Percentiles rank a stretch among this genome's conserved stretches.
phyloP scores from a whole-genome alignment of 2,329 filamentous ascomycete species.

The Talaromyces verruculosus region DNA sequence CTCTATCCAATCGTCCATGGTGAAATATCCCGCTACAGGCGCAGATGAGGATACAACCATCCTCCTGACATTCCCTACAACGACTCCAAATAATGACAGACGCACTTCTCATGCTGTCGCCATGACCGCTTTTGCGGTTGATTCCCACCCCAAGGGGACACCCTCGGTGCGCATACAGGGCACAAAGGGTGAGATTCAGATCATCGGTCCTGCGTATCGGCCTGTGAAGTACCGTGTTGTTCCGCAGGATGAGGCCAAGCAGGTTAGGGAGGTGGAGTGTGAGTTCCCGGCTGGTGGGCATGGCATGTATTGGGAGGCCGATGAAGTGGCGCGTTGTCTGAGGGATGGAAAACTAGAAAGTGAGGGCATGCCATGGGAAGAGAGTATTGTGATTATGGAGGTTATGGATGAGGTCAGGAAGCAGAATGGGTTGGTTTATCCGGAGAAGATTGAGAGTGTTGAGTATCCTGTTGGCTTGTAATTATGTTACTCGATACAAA shows the following conservation, averaged over 20 bases:
- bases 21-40: slow-evolving; percentile 69
- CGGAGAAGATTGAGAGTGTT: slow-evolving; percentile 64
- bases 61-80: slow-evolving; percentile 70
- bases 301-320: slow-evolving; percentile 88
- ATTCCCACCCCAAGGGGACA: slow-evolving; percentile 57
- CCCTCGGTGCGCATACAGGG: slow-evolving; percentile 79
- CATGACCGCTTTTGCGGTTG: slow-evolving; percentile 63
- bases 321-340: slow-evolving; percentile 72
- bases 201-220: slow-evolving; percentile 69
- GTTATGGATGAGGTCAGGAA: slow-evolving; percentile 68
- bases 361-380: slow-evolving; percentile 65
- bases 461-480: slow-evolving; percentile 52
- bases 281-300: slow-evolving; percentile 62
- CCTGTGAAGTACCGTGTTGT: slow-evolving; percentile 67
- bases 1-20: slow-evolving; percentile 66
- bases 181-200: slow-evolving; percentile 76
- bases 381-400: slow-evolving; percentile 85
- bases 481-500: not conserved
- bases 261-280: slow-evolving; percentile 35
- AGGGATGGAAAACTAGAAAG: slow-evolving; percentile 77
- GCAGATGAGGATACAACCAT: slow-evolving; percentile 78
- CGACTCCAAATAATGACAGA: slow-evolving; percentile 45
- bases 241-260: slow-evolving; percentile 29
- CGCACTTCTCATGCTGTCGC: slow-evolving; percentile 67
- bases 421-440: slow-evolving; percentile 63